Evolutionary conservation across 352 stramenopile genomes (phyloP).

Genomic region (Pythium insidiosum): DNA sequence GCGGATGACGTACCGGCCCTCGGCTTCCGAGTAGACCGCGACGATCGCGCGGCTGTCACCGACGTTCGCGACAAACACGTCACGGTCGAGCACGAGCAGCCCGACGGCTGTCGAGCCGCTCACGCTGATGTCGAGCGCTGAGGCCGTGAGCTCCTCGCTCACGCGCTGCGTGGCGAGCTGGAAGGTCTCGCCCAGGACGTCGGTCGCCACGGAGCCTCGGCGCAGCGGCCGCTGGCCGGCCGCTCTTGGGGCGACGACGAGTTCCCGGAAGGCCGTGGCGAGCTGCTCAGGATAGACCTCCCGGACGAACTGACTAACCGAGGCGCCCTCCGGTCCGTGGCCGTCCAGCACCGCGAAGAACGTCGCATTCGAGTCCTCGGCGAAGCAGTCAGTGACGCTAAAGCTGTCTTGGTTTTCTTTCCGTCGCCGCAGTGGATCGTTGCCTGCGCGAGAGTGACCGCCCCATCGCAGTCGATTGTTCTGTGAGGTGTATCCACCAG

Average conservation of each 20-base stretch:
- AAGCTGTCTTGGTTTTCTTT: constrained; percentile 83
- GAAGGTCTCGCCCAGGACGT: constrained; percentile 47
- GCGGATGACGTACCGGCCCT: constrained; percentile 36
- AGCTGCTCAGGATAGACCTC: constrained; percentile 57
- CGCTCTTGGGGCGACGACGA: constrained; percentile 14
- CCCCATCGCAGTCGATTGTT: constrained; percentile 49
- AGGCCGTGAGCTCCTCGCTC: constrained; percentile 30
- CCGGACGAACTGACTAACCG: constrained; percentile 64
- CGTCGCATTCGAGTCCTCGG: constrained; percentile 29
- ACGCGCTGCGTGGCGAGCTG: constrained; percentile 29
- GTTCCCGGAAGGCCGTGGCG: constrained; percentile 26
- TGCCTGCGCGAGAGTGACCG: constrained; percentile 42
- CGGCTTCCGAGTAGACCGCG: constrained; percentile 23
- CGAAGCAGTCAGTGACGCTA: constrained; percentile 45
- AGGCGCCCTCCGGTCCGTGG: constrained; percentile 64
- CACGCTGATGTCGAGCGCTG: constrained; percentile 61
- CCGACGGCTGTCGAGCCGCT: constrained; percentile 68
- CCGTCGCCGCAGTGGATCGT: constrained; percentile 62
- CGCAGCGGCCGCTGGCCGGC: background rate
- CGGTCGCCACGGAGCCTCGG: constrained; percentile 19
- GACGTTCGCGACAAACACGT: constrained; percentile 68
- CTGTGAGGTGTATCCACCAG: constrained; percentile 37
- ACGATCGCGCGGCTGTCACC: constrained; percentile 68
- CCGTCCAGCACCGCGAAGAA: constrained; percentile 78
- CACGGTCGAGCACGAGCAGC: constrained; percentile 43